These are phyloP conservation scores for Pilasporangium apinafurcum DNA, from an alignment of 352 stramenopile species.

Conservation along the genomic window DNA sequence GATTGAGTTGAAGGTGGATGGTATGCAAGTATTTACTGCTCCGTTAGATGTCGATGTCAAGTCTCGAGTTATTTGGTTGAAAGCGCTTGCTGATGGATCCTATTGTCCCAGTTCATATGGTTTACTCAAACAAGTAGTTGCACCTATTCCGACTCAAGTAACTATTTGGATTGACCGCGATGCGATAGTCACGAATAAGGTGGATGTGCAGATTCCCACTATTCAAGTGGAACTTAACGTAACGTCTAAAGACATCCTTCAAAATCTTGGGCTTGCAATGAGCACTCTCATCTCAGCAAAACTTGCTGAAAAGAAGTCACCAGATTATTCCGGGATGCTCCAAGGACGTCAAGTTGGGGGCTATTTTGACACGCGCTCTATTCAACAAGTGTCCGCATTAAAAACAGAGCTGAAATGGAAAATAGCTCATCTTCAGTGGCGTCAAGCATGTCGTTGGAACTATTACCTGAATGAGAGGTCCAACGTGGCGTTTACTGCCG, in stretches of 20 bases:
- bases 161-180: constrained; percentile 50
- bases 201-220: constrained; percentile 50
- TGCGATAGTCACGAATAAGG: constrained; percentile 24
- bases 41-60: constrained; percentile 70
- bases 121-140: constrained; percentile 57
- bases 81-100: constrained; percentile 39
- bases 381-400: constrained; percentile 34
- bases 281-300: constrained; percentile 34
- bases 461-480: constrained; percentile 40
- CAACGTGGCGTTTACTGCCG: constrained; percentile 28
- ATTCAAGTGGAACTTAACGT: constrained; percentile 44
- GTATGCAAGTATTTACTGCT: constrained; percentile 57
- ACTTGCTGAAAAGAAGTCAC: constrained; percentile 24
- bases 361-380: constrained; percentile 7
- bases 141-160: constrained; percentile 47
- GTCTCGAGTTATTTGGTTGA: constrained; percentile 60
- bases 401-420: constrained; percentile 61
- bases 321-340: constrained; percentile 28
- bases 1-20: constrained; percentile 54
- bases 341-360: constrained; percentile 3
- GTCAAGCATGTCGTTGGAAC: constrained; percentile 46
- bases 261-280: constrained; percentile 33
- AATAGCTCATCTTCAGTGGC: constrained; percentile 50
- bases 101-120: constrained; percentile 59
- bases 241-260: constrained; percentile 56